Conservation (phyloP, 345 rosid genomes). For the Toxicodendron radicans region DNA sequence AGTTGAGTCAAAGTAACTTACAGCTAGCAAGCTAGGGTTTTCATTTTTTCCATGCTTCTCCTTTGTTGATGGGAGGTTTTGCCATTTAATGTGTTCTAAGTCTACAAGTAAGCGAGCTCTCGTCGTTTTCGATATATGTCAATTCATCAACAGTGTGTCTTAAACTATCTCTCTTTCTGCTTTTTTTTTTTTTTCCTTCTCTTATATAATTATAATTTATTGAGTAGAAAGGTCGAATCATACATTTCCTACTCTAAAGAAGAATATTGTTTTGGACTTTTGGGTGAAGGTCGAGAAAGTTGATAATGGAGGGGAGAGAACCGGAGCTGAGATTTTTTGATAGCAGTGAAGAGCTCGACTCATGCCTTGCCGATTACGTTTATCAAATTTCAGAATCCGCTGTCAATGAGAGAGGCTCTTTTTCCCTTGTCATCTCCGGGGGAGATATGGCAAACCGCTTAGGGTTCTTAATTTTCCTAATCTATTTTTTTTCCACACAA, state of each 20-base stretch:
- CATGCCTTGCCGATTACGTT: constrained; percentile 29
- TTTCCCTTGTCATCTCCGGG: constrained; percentile 45
- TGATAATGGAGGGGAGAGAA: constrained; percentile 12
- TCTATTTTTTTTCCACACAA: not conserved
- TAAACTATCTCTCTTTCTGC: not conserved
- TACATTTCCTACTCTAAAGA: not conserved
- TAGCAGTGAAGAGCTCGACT: constrained; percentile 27
- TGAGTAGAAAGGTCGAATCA: not conserved
- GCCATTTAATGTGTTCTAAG: not conserved
- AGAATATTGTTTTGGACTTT: not conserved
- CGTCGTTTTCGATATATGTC: not conserved
- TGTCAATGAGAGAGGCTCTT: constrained; percentile 32
- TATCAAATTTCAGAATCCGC: constrained; percentile 28
- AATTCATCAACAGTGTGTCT: not conserved
- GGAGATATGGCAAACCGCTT: constrained; percentile 30
- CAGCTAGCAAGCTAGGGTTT: not conserved
- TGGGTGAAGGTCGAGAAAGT: not conserved
- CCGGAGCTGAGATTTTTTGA: constrained; percentile 28
- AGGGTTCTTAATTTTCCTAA: constrained; percentile 13
- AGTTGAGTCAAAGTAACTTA: not conserved
- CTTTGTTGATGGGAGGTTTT: not conserved
- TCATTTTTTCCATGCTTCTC: constrained; percentile 6
- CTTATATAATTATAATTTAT: not conserved
- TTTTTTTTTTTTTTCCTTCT: not conserved
- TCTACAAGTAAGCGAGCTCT: not conserved